Percentiles rank a stretch among this genome's conserved stretches.
phyloP scores from a whole-genome alignment of 139 green algal genomes.

The Coccomyxa sp. region DNA sequence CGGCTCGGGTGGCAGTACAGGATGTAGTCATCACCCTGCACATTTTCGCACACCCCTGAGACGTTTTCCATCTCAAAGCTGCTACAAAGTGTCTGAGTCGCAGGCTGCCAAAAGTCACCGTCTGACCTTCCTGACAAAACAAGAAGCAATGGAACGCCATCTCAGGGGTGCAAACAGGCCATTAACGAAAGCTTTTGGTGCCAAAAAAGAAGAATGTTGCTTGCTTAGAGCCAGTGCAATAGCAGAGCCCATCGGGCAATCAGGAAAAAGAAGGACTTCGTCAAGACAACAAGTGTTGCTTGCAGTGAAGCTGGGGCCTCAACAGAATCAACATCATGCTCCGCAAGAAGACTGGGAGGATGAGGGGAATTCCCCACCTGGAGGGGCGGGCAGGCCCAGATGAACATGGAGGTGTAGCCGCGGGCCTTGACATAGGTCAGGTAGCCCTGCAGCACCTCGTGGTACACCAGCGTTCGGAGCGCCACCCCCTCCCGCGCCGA shows the following conservation, averaged over 20 bases:
- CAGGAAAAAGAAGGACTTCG: too few relatives aligned
- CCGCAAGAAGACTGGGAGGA: too few relatives aligned
- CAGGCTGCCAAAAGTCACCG: neutral
- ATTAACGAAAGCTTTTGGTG: too few relatives aligned
- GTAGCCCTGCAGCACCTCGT: conserved; percentile 94
- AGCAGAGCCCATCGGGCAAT: too few relatives aligned
- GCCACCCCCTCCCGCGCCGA: conserved; percentile 37
- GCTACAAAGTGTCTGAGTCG: neutral
- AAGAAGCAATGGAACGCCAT: neutral
- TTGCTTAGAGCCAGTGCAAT: too few relatives aligned
- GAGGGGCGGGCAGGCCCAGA: conserved; percentile 97
- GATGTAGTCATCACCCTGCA: conserved; percentile 98
- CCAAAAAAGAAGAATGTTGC: too few relatives aligned
- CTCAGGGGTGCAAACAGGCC: too few relatives aligned
- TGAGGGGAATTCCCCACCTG: conserved; percentile 37
- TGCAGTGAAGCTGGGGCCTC: neutral
- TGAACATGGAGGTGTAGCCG: conserved; percentile 94
- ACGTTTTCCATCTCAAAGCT: neutral
- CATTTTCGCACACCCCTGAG: neutral
- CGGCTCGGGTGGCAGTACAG: conserved; percentile 95
- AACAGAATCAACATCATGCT: neutral
- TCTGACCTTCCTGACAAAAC: neutral
- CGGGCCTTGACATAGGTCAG: conserved; percentile 75
- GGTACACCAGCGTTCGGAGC: conserved; percentile 95
- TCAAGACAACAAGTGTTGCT: neutral